phyloP scores from a whole-genome alignment of 2,329 filamentous ascomycete genomes.

The Diplodia intermedia region DNA sequence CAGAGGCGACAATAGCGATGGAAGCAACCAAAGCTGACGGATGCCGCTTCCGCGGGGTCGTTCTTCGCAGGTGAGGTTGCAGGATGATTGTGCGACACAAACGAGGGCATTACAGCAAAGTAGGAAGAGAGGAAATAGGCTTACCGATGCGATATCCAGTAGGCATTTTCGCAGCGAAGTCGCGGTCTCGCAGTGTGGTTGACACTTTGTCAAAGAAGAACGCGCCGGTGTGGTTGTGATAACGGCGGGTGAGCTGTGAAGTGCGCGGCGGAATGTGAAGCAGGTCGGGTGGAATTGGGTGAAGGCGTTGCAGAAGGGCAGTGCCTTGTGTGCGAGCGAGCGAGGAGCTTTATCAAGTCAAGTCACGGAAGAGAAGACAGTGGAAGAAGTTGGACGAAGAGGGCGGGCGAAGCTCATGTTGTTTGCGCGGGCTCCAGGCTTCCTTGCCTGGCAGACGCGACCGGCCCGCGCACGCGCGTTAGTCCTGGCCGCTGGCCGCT shows the following conservation, averaged over 20 bases:
- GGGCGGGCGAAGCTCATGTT: constrained; percentile 10
- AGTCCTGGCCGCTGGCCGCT: constrained; percentile 17
- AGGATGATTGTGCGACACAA: constrained; percentile 7
- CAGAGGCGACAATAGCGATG: not conserved
- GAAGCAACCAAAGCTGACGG: not conserved
- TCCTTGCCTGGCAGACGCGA: constrained; percentile 14
- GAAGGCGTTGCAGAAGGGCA: not conserved
- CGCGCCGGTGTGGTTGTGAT: not conserved
- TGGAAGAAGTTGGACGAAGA: constrained; percentile 14
- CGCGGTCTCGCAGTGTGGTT: not conserved
- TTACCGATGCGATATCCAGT: constrained; percentile 32
- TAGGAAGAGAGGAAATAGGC: not conserved
- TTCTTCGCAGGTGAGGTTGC: constrained; percentile 14
- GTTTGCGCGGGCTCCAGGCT: constrained; percentile 28
- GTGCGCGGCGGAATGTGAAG: not conserved
- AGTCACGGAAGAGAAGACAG: not conserved
- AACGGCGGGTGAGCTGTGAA: not conserved
- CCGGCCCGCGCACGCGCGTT: constrained; percentile 1
- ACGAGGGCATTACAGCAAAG: not conserved
- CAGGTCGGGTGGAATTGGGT: not conserved
- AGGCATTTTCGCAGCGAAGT: constrained; percentile 30
- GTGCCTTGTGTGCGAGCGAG: not conserved
- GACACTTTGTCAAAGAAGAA: constrained; percentile 7
- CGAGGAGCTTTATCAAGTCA: not conserved
- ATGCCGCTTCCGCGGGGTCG: constrained; percentile 16